These are phyloP conservation scores for Rutstroemia sp. DNA, from an alignment of 2,329 filamentous ascomycete genomes.

Conservation along the genomic window DNA sequence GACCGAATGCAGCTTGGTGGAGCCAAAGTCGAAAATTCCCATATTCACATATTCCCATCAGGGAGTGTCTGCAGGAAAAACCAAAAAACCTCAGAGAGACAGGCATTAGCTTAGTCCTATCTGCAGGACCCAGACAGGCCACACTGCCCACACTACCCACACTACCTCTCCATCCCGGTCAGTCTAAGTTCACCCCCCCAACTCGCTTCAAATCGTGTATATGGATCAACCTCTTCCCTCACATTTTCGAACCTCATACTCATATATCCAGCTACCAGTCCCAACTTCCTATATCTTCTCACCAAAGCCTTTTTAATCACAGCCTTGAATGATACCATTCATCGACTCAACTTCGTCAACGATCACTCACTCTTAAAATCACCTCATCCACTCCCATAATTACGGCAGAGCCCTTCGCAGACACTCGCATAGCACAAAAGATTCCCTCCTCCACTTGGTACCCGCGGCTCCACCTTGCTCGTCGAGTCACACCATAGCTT, in stretches of 20 bases:
- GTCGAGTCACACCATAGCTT: conserved; percentile 26
- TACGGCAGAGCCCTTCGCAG: conserved; percentile 14
- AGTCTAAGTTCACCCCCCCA: neutral
- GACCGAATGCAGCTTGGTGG: neutral
- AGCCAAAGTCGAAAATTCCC: neutral
- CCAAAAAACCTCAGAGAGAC: conserved; percentile 5
- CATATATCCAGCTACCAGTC: neutral
- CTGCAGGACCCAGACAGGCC: conserved; percentile 16
- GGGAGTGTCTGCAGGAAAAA: too few relatives aligned
- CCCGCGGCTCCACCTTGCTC: conserved; percentile 23
- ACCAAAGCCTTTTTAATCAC: neutral
- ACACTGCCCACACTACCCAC: conserved; percentile 11
- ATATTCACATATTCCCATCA: neutral
- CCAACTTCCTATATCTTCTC: neutral
- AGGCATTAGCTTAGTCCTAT: conserved; percentile 3
- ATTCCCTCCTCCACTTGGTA: conserved; percentile 12
- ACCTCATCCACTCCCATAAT: conserved; percentile 15
- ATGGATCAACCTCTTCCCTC: conserved; percentile 17
- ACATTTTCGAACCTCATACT: neutral
- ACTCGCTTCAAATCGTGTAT: conserved; percentile 13
- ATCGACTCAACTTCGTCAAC: conserved; percentile 9
- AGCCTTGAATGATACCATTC: conserved; percentile 13
- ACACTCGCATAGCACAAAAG: conserved; percentile 7
- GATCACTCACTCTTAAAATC: conserved; percentile 9
- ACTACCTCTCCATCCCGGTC: neutral